Evolutionary conservation across 179 eudicot genomes (phyloP), one percentile per base, ranked within the genome.

Genomic region (Amaranthus tricolor): DNA sequence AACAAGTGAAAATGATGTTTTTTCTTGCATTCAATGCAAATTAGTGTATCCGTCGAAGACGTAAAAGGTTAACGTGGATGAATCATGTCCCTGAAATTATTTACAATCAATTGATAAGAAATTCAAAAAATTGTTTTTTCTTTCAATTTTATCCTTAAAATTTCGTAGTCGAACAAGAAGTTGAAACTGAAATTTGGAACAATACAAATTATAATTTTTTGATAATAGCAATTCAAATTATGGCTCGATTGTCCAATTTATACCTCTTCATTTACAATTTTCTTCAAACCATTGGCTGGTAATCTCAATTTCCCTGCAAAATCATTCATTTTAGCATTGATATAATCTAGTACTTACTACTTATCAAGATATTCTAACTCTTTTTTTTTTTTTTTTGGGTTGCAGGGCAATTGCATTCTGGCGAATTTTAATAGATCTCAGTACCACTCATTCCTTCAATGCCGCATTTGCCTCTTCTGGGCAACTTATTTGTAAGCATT

Each of bases 251-350:
- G 9, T 78, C 78, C 52, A 89, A 68, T 13, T 68, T 80, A 65
- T 91, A 91, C 80, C 98, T 93, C 78, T 79, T 91, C 76, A 75
- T 79, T 21, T 93, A 93, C 89, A 93, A 93, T 68, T 81, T 80
- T 14, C 76, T 84, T 76, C 98, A 93, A 82, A 86, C 93, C 14
- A 12, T 85, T 63, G 95, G 91, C 72, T 93, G 96, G 98, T 93
- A 86, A 64, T n/a, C 63, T 6, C 50, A 86, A 64, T n/a, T 67
- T 6, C 44, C 56, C 71, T 24, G 5, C 40, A 68, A 54, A 67
- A 66, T 21, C 73, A 58, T 20, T 20, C 14, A 31, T 65, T 19
- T 14, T 7, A 49, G 12, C 11, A 62, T 15, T 62, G 20, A 12
- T 10, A 21, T 66, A 7, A 2, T 65, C 48, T 14, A 47, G 19